These are phyloP conservation scores for Fusarium nanum DNA, from an alignment of 2,329 filamentous ascomycete genomes.

Conservation along the genomic window DNA sequence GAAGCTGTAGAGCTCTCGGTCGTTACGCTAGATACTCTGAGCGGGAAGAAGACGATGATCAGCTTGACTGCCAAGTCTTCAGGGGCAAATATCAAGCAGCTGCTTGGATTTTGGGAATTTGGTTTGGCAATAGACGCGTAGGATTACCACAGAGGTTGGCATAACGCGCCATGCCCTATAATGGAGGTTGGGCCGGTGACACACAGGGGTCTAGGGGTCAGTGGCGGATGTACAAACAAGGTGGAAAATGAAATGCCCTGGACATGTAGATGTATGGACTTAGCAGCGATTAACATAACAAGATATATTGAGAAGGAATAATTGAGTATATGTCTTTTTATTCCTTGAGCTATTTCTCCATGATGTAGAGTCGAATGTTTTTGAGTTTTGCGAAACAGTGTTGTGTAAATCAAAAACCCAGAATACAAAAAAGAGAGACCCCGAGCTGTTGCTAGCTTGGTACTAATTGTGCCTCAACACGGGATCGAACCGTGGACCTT, in stretches of 20 bases:
- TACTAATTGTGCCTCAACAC: background rate
- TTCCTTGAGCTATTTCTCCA: background rate
- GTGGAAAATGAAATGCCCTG: background rate
- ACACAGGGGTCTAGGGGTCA: background rate
- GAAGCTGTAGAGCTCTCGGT: background rate
- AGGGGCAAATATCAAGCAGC: background rate
- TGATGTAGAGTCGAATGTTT: background rate
- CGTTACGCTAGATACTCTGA: background rate
- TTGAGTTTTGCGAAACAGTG: background rate
- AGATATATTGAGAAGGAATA: too few relatives aligned
- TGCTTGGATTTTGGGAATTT: conserved; percentile 11
- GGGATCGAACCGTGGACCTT: conserved; percentile 11
- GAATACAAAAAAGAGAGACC: rapidly evolving
- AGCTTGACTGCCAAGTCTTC: background rate
- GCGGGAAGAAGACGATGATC: conserved; percentile 6
- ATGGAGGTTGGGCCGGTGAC: background rate
- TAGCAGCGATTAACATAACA: background rate
- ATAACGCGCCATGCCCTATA: background rate
- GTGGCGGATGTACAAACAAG: background rate
- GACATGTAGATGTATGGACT: background rate
- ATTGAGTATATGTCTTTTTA: too few relatives aligned
- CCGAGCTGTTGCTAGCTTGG: background rate
- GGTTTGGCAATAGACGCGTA: rapidly evolving
- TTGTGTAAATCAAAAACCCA: rapidly evolving
- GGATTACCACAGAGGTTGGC: rapidly evolving